Evolutionary conservation across 768 basidiomycete genomes (phyloP).

Genomic region (Candolleomyces efflorescens): DNA sequence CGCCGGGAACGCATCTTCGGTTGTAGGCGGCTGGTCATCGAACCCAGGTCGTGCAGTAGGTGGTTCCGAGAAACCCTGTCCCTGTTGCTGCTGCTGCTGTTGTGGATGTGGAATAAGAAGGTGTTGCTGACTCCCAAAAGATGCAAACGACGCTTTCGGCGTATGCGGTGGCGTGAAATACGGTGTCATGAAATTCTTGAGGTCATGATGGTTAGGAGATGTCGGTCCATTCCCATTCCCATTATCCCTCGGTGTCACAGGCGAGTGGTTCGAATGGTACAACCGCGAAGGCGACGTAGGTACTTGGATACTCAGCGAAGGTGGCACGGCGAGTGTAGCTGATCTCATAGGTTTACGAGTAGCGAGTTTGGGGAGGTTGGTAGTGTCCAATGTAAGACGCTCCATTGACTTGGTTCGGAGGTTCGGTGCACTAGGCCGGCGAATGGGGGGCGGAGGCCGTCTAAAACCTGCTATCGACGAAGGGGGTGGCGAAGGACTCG

Average conservation of each 20-base stretch:
- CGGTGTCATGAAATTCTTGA: conserved; percentile 40
- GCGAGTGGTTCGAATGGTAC: conserved; percentile 52
- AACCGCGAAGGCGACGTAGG: conserved; percentile 55
- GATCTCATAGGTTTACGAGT: conserved; percentile 58
- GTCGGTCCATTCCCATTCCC: conserved; percentile 39
- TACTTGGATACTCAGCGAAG: conserved; percentile 33
- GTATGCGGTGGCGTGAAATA: conserved; percentile 53
- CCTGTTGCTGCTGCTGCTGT: neutral
- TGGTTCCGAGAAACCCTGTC: conserved; percentile 26
- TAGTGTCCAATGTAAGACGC: conserved; percentile 30
- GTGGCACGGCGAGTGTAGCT: conserved; percentile 53
- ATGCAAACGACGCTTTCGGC: conserved; percentile 30
- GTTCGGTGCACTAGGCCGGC: conserved; percentile 56
- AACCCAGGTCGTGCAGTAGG: conserved; percentile 64
- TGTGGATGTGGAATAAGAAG: too few relatives aligned
- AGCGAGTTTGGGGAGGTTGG: conserved; percentile 52
- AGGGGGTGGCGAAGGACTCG: conserved; percentile 61
- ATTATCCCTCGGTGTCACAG: conserved; percentile 37
- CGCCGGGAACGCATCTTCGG: conserved; percentile 51
- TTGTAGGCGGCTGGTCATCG: conserved; percentile 45
- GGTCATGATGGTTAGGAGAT: conserved; percentile 28
- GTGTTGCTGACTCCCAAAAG: neutral
- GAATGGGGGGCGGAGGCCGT: conserved; percentile 46
- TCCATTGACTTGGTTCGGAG: conserved; percentile 60
- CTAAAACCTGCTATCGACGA: conserved; percentile 52